Evolutionary conservation across 345 rosid species (phyloP), one percentile per base, ranked within the genome.

Genomic region (Alliaria petiolata): DNA sequence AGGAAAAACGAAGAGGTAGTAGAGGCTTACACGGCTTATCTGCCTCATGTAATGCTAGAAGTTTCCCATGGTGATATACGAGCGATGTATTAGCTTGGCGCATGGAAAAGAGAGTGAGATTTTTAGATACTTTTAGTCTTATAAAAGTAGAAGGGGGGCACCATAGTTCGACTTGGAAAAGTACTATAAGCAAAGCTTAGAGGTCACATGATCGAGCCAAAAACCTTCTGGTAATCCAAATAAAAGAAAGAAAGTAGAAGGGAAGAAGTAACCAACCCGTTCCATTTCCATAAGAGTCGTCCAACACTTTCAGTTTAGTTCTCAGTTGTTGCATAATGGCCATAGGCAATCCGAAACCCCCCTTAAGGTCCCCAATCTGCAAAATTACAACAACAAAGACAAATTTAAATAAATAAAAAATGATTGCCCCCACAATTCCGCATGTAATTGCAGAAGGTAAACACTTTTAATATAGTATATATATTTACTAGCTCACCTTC

Each of bases 291-390:
- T 84, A 88, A 15, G 97, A 82, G 57, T 60, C 73, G 75, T 95
- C 97, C 71, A 95, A 65, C 40, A 91, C 81, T 76, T 91, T 91
- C 34, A 85, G 57, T 71, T 85, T 93, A 42, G 75, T 75, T 83
- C 97, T 83, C 46, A 91, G 81, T 62, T 79, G 79, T 69, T 82
- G 86, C 76, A 87, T 74, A 78, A 80, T 60, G 63, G 86, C 88
- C 95, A 85, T 91, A 67, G 91, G 74, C 65, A 91, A 76, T 45
- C 99, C 99, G 78, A 91, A 84, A 13, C 85, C 54, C 38, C 99
- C 97, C 79, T 86, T 95, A 46, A 91, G 78, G 79, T 95, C 99
- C 73, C 99, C 99, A 56, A 91, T 42, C 97, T 91, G 79, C 65
- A 80, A 45, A 40, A 72, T 51, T 50, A 26, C 6, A 66, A 22